These are phyloP conservation scores for Hypomontagnella monticulosa DNA, from an alignment of 495 filamentous ascomycete species.

Conservation along the genomic window DNA sequence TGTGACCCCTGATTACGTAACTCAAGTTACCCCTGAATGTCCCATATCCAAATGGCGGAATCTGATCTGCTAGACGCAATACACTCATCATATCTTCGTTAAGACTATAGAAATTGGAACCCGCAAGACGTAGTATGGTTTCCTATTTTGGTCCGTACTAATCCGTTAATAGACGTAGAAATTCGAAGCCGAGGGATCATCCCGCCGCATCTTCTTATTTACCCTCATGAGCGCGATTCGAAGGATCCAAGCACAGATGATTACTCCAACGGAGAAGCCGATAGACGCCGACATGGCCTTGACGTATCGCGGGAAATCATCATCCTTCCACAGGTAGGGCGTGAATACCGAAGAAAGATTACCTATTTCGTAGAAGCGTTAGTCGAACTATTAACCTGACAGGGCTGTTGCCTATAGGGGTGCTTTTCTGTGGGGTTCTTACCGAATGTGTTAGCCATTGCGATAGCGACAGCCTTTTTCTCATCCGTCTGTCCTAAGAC, in stretches of 20 bases:
- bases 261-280: slow-evolving; percentile 49
- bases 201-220: slow-evolving; percentile 53
- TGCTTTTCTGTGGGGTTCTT: slow-evolving; percentile 34
- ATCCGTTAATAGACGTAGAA: slow-evolving; percentile 48
- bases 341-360: neutral
- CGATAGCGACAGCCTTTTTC: slow-evolving; percentile 55
- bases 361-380: neutral
- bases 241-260: slow-evolving; percentile 51
- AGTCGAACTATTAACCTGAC: neutral
- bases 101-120: no score
- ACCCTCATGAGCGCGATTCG: slow-evolving; percentile 45
- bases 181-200: slow-evolving; percentile 40
- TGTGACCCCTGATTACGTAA: no score
- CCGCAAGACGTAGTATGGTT: no score
- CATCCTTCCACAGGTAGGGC: slow-evolving; percentile 55
- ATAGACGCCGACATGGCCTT: slow-evolving; percentile 53
- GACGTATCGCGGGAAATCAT: slow-evolving; percentile 51
- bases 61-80: no score
- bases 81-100: no score
- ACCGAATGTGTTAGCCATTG: slow-evolving; percentile 53
- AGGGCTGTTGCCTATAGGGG: neutral
- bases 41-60: no score
- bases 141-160: neutral
- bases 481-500: slow-evolving; percentile 54
- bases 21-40: no score